These are phyloP conservation scores for Phytophthora pini DNA, from an alignment of 352 stramenopile species.

Conservation along the genomic window DNA sequence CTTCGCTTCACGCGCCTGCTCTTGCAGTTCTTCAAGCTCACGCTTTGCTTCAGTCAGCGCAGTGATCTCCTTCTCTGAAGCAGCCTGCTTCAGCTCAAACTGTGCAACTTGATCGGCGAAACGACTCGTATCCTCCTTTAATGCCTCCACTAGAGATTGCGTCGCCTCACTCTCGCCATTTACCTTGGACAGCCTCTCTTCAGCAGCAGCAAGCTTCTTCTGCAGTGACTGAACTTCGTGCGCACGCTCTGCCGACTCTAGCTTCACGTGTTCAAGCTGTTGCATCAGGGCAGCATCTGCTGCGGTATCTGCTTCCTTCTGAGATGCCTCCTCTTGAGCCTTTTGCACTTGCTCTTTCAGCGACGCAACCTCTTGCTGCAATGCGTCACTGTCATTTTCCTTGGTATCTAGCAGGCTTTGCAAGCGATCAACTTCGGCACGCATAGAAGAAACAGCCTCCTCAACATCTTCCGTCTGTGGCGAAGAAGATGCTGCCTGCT, in stretches of 20 bases:
- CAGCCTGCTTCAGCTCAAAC: conserved; percentile 34
- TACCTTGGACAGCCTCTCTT: conserved; percentile 31
- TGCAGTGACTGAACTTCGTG: conserved; percentile 55
- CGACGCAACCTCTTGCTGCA: conserved; percentile 37
- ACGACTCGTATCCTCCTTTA: conserved; percentile 44
- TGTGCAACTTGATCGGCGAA: conserved; percentile 41
- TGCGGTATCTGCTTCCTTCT: conserved; percentile 15
- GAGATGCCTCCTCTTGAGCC: conserved; percentile 11
- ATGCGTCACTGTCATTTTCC: conserved; percentile 22
- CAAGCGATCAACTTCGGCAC: conserved; percentile 24
- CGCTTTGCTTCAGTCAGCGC: conserved; percentile 29
- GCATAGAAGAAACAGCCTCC: conserved; percentile 21
- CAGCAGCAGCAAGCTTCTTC: conserved; percentile 36
- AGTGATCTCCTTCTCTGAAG: conserved; percentile 31
- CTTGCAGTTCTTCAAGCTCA: conserved; percentile 40
- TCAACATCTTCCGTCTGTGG: conserved; percentile 14
- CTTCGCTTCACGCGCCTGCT: conserved; percentile 28
- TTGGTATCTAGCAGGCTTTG: conserved; percentile 22
- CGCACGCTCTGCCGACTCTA: conserved; percentile 52
- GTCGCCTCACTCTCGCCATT: conserved; percentile 29
- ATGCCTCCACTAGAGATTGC: conserved; percentile 34
- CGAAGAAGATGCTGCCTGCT: conserved; percentile 19
- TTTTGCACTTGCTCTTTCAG: conserved; percentile 35
- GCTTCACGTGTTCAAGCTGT: conserved; percentile 70
- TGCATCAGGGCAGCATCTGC: conserved; percentile 46